Conservation (phyloP, 768 basidiomycete species). For the Ephemerocybe angulata region DNA sequence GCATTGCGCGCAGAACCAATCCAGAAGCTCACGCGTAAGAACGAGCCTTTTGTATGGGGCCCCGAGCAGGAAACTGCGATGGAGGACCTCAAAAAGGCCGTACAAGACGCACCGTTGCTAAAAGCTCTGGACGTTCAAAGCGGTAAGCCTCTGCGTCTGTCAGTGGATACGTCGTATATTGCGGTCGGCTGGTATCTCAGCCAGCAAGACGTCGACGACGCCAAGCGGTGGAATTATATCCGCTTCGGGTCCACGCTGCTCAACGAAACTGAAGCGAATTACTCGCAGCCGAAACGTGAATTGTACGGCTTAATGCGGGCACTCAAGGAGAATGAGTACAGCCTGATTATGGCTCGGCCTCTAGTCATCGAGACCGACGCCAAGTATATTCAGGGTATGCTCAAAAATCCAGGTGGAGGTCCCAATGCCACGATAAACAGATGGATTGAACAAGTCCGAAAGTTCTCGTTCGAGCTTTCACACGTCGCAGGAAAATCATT, state of each 20-base stretch:
- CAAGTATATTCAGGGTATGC: slow-evolving; percentile 4
- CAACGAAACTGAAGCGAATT: slow-evolving; percentile 26
- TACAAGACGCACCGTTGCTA: slow-evolving; percentile 23
- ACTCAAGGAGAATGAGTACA: neutral
- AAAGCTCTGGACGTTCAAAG: slow-evolving; percentile 30
- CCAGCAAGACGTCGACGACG: slow-evolving; percentile 22
- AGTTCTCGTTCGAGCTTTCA: slow-evolving; percentile 7
- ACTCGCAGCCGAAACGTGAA: slow-evolving; percentile 13
- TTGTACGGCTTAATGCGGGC: neutral
- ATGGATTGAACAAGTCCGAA: slow-evolving; percentile 8
- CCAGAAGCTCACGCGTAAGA: slow-evolving; percentile 22
- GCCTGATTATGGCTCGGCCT: neutral
- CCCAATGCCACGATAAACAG: slow-evolving; percentile 14
- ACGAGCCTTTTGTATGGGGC: slow-evolving; percentile 28
- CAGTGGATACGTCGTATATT: slow-evolving; percentile 34
- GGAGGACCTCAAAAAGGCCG: slow-evolving; percentile 22
- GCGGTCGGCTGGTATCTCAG: slow-evolving; percentile 31
- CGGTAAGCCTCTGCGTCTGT: slow-evolving; percentile 23
- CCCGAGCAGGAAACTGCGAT: slow-evolving; percentile 19
- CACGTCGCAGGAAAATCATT: slow-evolving; percentile 13
- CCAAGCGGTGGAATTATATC: slow-evolving; percentile 16
- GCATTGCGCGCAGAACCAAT: slow-evolving; percentile 19
- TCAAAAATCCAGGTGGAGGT: slow-evolving; percentile 6
- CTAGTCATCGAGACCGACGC: neutral
- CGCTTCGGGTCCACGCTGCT: slow-evolving; percentile 35